These are phyloP conservation scores for Amaranthus hypochondriacus DNA, from an alignment of 148 eudicot genomes.

Conservation along the genomic window DNA sequence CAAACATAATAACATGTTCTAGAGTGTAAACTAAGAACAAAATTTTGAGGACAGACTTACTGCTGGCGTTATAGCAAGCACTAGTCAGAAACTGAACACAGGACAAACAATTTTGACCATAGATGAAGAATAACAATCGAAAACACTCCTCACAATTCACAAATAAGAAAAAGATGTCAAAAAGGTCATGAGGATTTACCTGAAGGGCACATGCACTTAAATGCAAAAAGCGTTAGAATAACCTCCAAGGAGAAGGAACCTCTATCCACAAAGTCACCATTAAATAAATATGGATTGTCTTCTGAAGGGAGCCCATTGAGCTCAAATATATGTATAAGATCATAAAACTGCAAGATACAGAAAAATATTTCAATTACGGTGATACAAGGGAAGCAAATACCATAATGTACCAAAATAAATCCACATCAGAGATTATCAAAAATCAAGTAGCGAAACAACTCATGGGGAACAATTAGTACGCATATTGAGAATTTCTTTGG, in stretches of 20 bases:
- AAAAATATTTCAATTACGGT: constrained; percentile 7
- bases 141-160: not conserved
- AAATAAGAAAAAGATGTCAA: not conserved
- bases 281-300: constrained; percentile 91
- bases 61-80: not conserved
- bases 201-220: constrained; percentile 95
- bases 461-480: too few species aligned
- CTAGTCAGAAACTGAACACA: not conserved
- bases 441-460: too few species aligned
- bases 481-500: too few species aligned
- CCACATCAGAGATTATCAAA: too few species aligned
- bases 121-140: too few species aligned
- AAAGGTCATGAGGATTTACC: constrained; percentile 40
- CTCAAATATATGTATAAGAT: constrained; percentile 91
- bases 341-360: constrained; percentile 71
- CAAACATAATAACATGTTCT: not conserved
- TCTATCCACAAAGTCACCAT: constrained; percentile 97
- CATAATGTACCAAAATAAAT: not conserved
- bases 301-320: constrained; percentile 96
- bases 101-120: not conserved
- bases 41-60: not conserved
- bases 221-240: constrained; percentile 92
- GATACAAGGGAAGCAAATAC: not conserved
- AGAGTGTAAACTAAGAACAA: not conserved
- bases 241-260: constrained; percentile 96